Evolutionary conservation across 345 rosid species (phyloP).

Genomic region (Citrus sinensis): DVS_A1.0 CM039167.1:6398001-6398500

Average conservation of each 20-base stretch:
- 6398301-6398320: slow-evolving; percentile 87
- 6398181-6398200: background rate
- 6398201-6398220: background rate
- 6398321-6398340: slow-evolving; percentile 70
- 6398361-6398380: slow-evolving; percentile 80
- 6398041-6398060: background rate
- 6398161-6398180: background rate
- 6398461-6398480: slow-evolving; percentile 35
- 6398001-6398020: background rate
- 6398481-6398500: slow-evolving; percentile 77
- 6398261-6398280: slow-evolving; percentile 40
- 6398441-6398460: slow-evolving; percentile 58
- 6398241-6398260: background rate
- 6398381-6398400: slow-evolving; percentile 83
- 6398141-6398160: background rate
- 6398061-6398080: background rate
- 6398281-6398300: slow-evolving; percentile 95
- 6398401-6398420: slow-evolving; percentile 82
- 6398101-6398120: background rate
- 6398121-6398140: background rate
- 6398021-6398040: background rate
- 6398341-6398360: slow-evolving; percentile 85
- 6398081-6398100: background rate
- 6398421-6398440: slow-evolving; percentile 70
- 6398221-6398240: background rate